These are phyloP conservation scores for Rhodomyrtus psidioides DNA, from an alignment of 441 rosid species.

Conservation along the genomic window DNA sequence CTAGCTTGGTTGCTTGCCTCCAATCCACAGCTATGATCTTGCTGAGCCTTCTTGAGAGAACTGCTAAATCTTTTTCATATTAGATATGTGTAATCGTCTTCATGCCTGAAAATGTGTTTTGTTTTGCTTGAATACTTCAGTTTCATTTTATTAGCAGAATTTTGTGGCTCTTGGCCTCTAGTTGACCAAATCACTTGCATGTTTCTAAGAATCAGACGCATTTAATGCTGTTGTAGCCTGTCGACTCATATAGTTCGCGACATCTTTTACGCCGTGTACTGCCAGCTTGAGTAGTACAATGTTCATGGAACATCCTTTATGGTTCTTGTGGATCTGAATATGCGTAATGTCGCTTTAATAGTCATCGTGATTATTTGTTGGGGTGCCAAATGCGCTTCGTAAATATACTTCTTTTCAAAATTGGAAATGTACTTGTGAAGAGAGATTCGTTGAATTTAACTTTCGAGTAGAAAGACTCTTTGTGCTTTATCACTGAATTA, in stretches of 20 bases:
- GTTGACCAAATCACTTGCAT: neutral
- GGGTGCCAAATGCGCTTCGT: too few relatives aligned
- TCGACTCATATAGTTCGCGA: neutral
- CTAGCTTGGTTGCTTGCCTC: too few relatives aligned
- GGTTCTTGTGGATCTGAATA: neutral
- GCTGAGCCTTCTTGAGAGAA: too few relatives aligned
- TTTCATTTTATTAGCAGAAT: neutral
- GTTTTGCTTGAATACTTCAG: neutral
- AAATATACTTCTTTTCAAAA: neutral
- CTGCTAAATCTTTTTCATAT: neutral
- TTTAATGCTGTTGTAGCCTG: neutral
- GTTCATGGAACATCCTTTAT: neutral
- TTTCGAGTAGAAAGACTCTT: neutral
- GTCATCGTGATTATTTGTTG: neutral
- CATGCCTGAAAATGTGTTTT: neutral
- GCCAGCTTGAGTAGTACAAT: neutral
- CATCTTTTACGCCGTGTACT: neutral
- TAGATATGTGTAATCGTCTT: neutral
- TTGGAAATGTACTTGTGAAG: neutral
- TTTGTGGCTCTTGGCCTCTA: neutral
- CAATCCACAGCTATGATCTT: too few relatives aligned
- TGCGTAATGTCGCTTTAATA: neutral
- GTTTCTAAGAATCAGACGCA: neutral
- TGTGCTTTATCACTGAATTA: neutral
- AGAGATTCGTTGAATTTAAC: neutral